Base-by-base conservation (phyloP, 2,329 filamentous ascomycete species). In the Orbilia oligospora region DNA sequence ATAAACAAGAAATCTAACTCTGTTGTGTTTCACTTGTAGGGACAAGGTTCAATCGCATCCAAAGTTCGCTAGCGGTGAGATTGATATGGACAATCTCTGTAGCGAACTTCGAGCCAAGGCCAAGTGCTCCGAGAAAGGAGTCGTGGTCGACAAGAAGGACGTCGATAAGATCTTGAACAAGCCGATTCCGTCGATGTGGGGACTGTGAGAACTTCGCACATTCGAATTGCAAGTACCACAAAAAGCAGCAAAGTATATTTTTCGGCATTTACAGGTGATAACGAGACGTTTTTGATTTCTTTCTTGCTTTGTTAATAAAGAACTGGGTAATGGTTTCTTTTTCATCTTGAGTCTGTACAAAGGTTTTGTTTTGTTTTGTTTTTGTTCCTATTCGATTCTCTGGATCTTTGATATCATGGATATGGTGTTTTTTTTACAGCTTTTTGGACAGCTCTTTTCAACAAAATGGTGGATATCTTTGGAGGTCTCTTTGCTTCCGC, bases 101-200 rank as follows among this genome's bases (percentile, higher is more conserved):
- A 92, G 92, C 3, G 94, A 99, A 83, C 89, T 99, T 14, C 93
- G 95, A 80, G 93, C 94, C 84, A 99, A 99, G 86, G 96, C 96
- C 73, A 96, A 95, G 83, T 99, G 96, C 84, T 97, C 94, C 0
- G 93, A 97, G 81, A 91, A 88, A 18, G 95, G 96, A 16, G 93
- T 97, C 12, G 93, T 97, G 18, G 92, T 99, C 24, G 91, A 94
- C 80, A 91, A 97, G 85, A 90, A 90, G 69, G 94, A 98, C 82
- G 97, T 98, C 82, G 92, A 97, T 27, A 71, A 67, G 38, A 78
- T 78, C 41, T 46, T 78, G 63, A 78, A 78, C 68, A 78, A 78
- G 75, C 75, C 75, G 27, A 63, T 78, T 69, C 75, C 75, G 49
- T 78, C 75, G 16, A 72, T 78, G 75, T 78, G 75, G 75, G 75